phyloP scores from a whole-genome alignment of 371 early-diverging fungal species.

The Amoeboradix gromovi region DNA sequence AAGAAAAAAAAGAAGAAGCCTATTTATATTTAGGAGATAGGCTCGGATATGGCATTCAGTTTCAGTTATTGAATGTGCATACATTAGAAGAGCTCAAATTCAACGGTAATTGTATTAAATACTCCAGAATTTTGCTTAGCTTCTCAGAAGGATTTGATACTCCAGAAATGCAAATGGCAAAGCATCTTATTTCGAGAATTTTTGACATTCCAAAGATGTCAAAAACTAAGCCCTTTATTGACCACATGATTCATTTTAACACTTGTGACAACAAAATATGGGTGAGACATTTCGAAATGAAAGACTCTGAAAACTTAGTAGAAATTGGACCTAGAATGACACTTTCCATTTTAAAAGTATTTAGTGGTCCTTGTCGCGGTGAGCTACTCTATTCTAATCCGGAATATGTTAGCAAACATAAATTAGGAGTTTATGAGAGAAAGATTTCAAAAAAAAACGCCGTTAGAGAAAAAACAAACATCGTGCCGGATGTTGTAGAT shows the following conservation, averaged over 20 bases:
- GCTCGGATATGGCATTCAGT: constrained; percentile 25
- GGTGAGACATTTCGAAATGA: constrained; percentile 80
- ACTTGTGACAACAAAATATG: constrained; percentile 65
- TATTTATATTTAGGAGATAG: constrained; percentile 72
- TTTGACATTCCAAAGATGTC: constrained; percentile 68
- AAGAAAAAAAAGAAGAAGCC: constrained; percentile 53
- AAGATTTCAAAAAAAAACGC: background rate
- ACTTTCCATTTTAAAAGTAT: constrained; percentile 60
- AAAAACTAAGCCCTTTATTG: constrained; percentile 76
- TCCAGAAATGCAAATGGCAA: constrained; percentile 50
- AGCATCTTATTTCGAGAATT: constrained; percentile 40
- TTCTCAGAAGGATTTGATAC: constrained; percentile 71
- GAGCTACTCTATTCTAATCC: constrained; percentile 62
- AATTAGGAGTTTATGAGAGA: background rate
- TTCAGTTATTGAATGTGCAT: constrained; percentile 28
- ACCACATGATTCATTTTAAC: constrained; percentile 67
- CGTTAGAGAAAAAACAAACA: background rate
- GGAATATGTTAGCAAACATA: constrained; percentile 23
- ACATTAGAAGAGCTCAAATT: constrained; percentile 90
- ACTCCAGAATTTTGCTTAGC: constrained; percentile 69
- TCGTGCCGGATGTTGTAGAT: background rate
- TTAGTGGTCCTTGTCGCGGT: constrained; percentile 78
- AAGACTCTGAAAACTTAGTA: constrained; percentile 17
- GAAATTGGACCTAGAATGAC: constrained; percentile 95
- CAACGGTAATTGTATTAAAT: constrained; percentile 89